Percentiles rank a stretch among this genome's conserved stretches.
Conservation (phyloP, 257 asterid species). For the Nicotiana obtusifolia region DNA sequence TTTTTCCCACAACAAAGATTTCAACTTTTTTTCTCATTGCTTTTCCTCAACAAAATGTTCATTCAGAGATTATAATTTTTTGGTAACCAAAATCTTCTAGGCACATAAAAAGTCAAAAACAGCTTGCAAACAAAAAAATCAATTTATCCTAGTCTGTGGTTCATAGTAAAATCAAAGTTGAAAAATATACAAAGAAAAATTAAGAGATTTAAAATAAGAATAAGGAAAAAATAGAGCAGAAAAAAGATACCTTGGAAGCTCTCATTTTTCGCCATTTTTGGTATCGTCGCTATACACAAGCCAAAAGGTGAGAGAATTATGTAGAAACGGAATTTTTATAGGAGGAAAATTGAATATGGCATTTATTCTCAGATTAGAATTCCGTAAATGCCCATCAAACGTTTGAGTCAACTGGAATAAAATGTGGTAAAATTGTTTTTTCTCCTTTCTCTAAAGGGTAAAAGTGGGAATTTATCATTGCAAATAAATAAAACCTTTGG, state of each 20-base stretch:
- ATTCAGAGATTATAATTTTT: not conserved
- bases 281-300: not conserved
- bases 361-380: not conserved
- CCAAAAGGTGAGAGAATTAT: not conserved
- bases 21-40: not conserved
- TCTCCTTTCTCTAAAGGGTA: not conserved
- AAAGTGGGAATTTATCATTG: not conserved
- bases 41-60: not conserved
- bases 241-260: not conserved
- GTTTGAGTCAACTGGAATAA: not conserved
- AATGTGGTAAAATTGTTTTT: not conserved
- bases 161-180: not conserved
- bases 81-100: not conserved
- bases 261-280: slow-evolving; percentile 3
- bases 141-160: not conserved
- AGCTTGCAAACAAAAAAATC: not conserved
- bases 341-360: not conserved
- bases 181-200: not conserved
- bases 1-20: not conserved
- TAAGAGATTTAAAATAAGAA: not conserved
- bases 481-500: not conserved
- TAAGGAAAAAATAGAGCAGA: not conserved
- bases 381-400: not conserved
- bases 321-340: not conserved
- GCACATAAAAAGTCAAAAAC: not conserved